Base-by-base conservation (phyloP, 768 basidiomycete genomes). In the Leccinum longicurvipes region DNA sequence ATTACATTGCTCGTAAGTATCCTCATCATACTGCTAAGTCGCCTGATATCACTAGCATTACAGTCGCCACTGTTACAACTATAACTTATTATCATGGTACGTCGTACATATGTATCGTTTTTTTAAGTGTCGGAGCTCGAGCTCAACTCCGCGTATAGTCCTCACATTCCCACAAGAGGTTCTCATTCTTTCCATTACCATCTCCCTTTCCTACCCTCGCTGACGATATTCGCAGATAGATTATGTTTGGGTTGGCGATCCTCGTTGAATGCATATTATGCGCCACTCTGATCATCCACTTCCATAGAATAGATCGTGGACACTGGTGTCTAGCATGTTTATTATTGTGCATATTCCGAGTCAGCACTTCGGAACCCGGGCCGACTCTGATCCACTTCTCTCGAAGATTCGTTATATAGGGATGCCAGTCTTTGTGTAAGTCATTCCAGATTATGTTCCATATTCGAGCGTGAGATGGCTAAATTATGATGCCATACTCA, bases 371-470 rank as follows among this genome's bases (percentile, higher is more conserved):
- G 1, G 5, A 17, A 28, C n/a, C 8, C 11, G 8, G n/a, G 14
- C 41, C 1, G 3, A 24, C n/a, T 39, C 50, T 57, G 51, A 54
- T 12, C 7, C 9, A 28, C 21, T 32, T 32, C 3, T 39, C 9
- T 39, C n/a, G 1, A 54, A 67, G 65, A 58, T 58, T 41, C 66
- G 65, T 46, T 65, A 66, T 47, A 0, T 47, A 24, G 65, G 66
- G 17, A 21, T 59, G 19, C 6, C 24, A 11, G 12, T 17, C 7
- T 60, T 47, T 0, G 9, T 57, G 65, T 67, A 50, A 56, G 62
- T 59, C 24, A 3, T 28, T 6, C 25, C 3, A 0, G n/a, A 12
- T 21, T 6, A 47, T n/a, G n/a, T n/a, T 25, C 2, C 14, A 2
- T 3, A 24, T 29, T 31, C 15, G 6, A 19, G 27, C 10, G 46